phyloP scores from a whole-genome alignment of 352 stramenopile genomes.

The Pseudoperonospora humuli region DNA sequence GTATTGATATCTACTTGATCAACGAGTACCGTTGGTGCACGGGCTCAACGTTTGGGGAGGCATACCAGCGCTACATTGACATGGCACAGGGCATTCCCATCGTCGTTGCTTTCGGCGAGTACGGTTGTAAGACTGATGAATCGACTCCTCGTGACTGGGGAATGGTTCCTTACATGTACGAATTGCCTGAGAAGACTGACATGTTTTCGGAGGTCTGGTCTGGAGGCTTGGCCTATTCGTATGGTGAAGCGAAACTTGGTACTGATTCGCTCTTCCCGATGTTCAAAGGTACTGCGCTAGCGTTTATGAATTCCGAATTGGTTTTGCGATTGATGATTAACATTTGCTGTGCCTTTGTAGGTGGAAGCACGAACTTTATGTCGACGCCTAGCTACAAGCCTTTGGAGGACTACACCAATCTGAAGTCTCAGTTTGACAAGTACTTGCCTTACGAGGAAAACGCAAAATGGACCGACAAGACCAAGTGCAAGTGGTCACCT shows the following conservation, averaged over 20 bases:
- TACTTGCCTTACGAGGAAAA: conserved; percentile 46
- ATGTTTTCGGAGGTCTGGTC: conserved; percentile 76
- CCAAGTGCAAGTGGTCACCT: conserved; percentile 60
- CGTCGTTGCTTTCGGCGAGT: conserved; percentile 74
- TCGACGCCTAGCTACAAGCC: conserved; percentile 50
- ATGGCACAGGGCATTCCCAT: conserved; percentile 75
- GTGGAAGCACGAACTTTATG: conserved; percentile 56
- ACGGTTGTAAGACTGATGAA: conserved; percentile 59
- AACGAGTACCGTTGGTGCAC: conserved; percentile 86
- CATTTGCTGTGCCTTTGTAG: conserved; percentile 15
- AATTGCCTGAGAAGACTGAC: conserved; percentile 52
- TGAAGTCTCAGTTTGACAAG: conserved; percentile 63
- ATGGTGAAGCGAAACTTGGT: conserved; percentile 72
- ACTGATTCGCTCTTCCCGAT: conserved; percentile 68
- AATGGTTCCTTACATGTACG: conserved; percentile 79
- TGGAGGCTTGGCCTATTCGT: conserved; percentile 78
- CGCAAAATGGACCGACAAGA: conserved; percentile 45
- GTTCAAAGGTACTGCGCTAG: conserved; percentile 48
- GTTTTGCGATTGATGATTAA: conserved; percentile 7
- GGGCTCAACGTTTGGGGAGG: conserved; percentile 52
- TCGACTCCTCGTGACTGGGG: conserved; percentile 46
- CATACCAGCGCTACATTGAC: conserved; percentile 65
- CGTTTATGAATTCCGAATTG: neutral
- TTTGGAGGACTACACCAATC: conserved; percentile 59
- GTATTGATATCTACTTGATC: conserved; percentile 85